These are phyloP conservation scores for Exophiala sp. DNA, from an alignment of 2,329 filamentous ascomycete genomes.

Conservation along the genomic window DNA sequence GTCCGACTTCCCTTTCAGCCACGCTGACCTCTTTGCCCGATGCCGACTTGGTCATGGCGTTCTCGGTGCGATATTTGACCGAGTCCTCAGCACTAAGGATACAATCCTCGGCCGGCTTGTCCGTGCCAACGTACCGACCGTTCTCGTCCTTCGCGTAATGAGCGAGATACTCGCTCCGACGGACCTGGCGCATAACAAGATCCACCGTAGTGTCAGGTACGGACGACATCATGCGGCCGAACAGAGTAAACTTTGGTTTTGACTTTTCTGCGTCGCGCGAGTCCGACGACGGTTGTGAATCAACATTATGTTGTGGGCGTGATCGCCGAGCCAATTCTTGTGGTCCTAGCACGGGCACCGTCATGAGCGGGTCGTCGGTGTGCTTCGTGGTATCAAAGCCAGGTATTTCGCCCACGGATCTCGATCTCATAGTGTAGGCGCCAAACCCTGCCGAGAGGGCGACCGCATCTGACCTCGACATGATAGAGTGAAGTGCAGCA, in stretches of 20 bases:
- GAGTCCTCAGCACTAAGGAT: conserved; percentile 20
- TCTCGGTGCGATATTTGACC: background rate
- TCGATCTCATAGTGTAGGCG: too few species aligned
- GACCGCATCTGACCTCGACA: too few species aligned
- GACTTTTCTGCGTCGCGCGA: background rate
- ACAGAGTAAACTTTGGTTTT: conserved; percentile 1
- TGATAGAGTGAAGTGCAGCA: too few species aligned
- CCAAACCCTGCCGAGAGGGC: too few species aligned
- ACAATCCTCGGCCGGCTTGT: conserved; percentile 25
- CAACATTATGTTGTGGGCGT: background rate
- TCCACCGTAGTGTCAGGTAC: conserved; percentile 2
- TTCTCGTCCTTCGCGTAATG: conserved; percentile 27
- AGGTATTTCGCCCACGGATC: too few species aligned
- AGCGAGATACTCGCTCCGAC: conserved; percentile 21
- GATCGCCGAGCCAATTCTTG: background rate
- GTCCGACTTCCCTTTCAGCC: background rate
- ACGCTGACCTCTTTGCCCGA: too few species aligned
- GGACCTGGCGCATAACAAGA: conserved; percentile 21
- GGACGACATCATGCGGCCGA: conserved; percentile 10
- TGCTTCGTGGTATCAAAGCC: too few species aligned
- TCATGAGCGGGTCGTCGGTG: conserved; percentile 20
- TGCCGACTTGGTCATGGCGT: background rate
- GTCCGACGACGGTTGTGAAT: background rate
- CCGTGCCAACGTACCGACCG: conserved; percentile 22
- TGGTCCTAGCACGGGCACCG: conserved; percentile 21